Base-by-base conservation (phyloP, 2,329 filamentous ascomycete genomes). In the Chrysoporthe deuterocubensis region DNA sequence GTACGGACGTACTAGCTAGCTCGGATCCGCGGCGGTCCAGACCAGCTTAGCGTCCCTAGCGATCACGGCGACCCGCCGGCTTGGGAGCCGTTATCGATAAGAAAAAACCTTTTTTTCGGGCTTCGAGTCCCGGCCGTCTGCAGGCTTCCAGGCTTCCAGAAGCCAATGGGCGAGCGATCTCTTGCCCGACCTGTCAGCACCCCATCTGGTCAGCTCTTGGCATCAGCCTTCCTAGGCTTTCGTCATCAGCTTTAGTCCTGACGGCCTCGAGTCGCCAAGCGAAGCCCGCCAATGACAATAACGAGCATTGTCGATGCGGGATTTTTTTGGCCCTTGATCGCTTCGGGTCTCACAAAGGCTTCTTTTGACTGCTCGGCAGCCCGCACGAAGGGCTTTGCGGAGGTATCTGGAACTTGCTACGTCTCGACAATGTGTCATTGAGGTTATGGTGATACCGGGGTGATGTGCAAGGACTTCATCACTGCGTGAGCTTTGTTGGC, bases 201-300 rank as follows among this genome's bases (percentile, higher is more conserved):
- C 14, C 16, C 54, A 9, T 57, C 54, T 2, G 34, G 16, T 21
- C 32, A 9, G 13, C 44, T n/a, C 44, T 14, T n/a, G 44, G 34
- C 52, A 32, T 44, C 58, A 61, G 58, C 46, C 43, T 40, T 62
- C 60, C 32, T 11, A 62, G 32, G 44, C 26, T 43, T 37, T 48
- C 34, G 21, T 34, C 44, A 37, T 8, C 60, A 50, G 44, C 43
- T 5, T 11, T 42, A 32, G 48, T 56, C 5, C 56, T 59, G 37
- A 14, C 18, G 54, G 26, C 42, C 32, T 56, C 40, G 18, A 48
- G 32, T 9, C 50, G 26, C 44, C 26, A 21, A n/a, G 21, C 40
- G 26, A n/a, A 44, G 21, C 21, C 64, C 56, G 54, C 67, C 67
- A 69, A 69, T 67, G 59, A 66, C 67, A 69, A 69, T 67, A 52